phyloP scores from a whole-genome alignment of 2,329 filamentous ascomycete genomes.

The Akanthomyces muscarius region DNA sequence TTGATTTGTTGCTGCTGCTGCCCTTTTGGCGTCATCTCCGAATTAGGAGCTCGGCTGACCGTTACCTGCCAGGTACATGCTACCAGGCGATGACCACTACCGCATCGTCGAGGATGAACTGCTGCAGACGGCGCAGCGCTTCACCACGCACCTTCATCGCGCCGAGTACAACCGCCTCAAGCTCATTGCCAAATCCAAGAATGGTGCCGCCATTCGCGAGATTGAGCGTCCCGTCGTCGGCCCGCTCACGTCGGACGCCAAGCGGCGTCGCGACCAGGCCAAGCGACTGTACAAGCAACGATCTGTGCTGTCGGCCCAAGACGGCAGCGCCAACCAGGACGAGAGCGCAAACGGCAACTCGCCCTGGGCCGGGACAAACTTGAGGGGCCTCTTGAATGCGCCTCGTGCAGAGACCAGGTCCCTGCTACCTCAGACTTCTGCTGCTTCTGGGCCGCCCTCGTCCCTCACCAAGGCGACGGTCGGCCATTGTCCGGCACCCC shows the following conservation, averaged over 20 bases:
- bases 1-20: not conserved
- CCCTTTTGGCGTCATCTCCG: not conserved
- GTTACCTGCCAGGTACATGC: conserved; percentile 52
- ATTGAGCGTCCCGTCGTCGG: conserved; percentile 51
- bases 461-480: conserved; percentile 21
- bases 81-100: conserved; percentile 67
- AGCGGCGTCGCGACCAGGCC: conserved; percentile 22
- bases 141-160: conserved; percentile 72
- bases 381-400: conserved; percentile 43
- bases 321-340: not conserved
- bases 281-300: conserved; percentile 26
- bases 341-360: conserved; percentile 11
- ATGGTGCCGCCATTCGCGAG: conserved; percentile 47
- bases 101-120: conserved; percentile 86
- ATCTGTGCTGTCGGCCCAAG: conserved; percentile 17
- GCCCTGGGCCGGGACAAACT: conserved; percentile 30
- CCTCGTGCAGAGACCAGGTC: conserved; percentile 29
- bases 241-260: conserved; percentile 27
- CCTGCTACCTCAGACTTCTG: not conserved
- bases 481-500: conserved; percentile 10
- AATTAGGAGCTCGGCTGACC: no score
- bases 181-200: conserved; percentile 49
- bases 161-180: conserved; percentile 71
- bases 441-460: not conserved
- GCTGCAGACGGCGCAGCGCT: conserved; percentile 59